Base-by-base conservation (phyloP, 441 rosid genomes). In the Brassica hybrid region DNA sequence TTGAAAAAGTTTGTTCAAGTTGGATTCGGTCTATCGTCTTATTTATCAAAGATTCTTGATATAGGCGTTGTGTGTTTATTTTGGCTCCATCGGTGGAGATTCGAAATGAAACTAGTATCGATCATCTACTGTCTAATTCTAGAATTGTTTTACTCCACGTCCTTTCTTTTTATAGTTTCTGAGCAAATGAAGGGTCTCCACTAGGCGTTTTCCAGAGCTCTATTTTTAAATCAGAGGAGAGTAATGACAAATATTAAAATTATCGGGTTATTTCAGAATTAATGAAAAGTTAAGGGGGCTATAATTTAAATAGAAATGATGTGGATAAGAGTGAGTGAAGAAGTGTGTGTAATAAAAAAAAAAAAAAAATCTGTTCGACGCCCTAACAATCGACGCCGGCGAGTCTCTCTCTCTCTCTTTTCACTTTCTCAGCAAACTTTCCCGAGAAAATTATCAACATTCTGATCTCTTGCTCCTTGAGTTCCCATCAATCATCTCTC, bases 241-340 rank as follows among this genome's bases (percentile, higher is more conserved):
- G 14, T 7, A 18, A 19, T 19, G 5, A 48, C 17, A 9, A 9
- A 1, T 77, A 25, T 1, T 13, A n/a, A 71, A 1, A 58, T 0
- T 0, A 6, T 5, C 11, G 59, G 76, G 69, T 6, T 34, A 0
- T 36, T 66, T 67, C 1, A 7, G 4, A 65, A 38, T 23, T 69
- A 60, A 38, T 11, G 13, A 13, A 66, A 17, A 6, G 0, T 60
- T 30, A 18, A 3, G 19, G 27, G 21, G 67, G 14, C 1, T 56
- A 27, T 56, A 27, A 16, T 0, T 54, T 27, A 8, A 43, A 38
- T 17, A 25, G 5, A 66, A 59, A 19, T 3, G 1, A 56, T 65
- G 67, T 65, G 76, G 76, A 76, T 76, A 76, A 70, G 80, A 76
- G 50, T 63, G 75, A 76, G 60, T 56, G 58, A 7, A 45, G 59